These are phyloP conservation scores for Boechera divaricarpa DNA, from an alignment of 345 rosid species.

Conservation along the genomic window DNA sequence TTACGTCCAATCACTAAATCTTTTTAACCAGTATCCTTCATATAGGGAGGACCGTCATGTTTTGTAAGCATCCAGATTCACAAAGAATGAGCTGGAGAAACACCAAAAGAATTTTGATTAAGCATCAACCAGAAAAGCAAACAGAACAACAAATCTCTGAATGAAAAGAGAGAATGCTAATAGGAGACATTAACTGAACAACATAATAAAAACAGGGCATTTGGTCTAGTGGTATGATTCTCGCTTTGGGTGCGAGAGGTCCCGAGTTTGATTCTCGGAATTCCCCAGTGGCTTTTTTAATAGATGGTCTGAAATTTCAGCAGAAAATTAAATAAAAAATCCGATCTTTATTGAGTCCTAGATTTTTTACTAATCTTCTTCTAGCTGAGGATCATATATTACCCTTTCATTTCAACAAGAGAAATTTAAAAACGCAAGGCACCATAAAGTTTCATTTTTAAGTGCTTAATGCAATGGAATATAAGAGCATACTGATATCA, in stretches of 20 bases:
- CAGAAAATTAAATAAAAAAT: not conserved
- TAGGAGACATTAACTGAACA: not conserved
- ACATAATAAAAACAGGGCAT: slow-evolving; percentile 48
- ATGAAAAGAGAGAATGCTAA: not conserved
- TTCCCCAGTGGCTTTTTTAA: not conserved
- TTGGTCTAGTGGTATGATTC: slow-evolving; percentile 92
- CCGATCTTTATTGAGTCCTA: not conserved
- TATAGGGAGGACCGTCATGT: not conserved
- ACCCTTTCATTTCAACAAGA: not conserved
- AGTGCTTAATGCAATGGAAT: not conserved
- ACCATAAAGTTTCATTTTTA: not conserved
- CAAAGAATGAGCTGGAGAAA: not conserved
- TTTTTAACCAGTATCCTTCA: not conserved
- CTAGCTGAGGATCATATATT: not conserved
- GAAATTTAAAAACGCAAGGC: not conserved
- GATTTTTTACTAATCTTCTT: too few species aligned
- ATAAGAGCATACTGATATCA: not conserved
- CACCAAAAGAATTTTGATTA: not conserved
- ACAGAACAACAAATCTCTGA: not conserved
- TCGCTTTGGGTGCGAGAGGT: slow-evolving; percentile 91
- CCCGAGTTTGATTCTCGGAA: slow-evolving; percentile 65
- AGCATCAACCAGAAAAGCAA: not conserved
- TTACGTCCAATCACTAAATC: not conserved
- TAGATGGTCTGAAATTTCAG: not conserved
- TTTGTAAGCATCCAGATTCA: slow-evolving; percentile 12